A percentile compares a stretch with the other conserved stretches of the same genome.
These are phyloP conservation scores for Scutellaria minor DNA, from an alignment of 257 asterid species.

Conservation along the genomic window DNA sequence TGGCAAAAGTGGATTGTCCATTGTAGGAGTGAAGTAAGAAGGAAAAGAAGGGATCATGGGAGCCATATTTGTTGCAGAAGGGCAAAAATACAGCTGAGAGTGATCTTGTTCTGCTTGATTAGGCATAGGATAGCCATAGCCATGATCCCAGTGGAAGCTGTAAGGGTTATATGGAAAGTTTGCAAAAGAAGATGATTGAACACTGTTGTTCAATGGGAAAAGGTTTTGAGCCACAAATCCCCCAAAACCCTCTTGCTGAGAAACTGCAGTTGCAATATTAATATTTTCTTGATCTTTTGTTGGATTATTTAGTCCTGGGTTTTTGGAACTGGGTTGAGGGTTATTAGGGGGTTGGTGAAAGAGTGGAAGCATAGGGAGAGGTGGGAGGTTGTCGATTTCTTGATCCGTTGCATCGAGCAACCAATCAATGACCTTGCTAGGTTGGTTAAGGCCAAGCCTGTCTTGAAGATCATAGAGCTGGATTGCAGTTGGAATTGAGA, in stretches of 20 bases:
- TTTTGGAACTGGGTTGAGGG: not conserved
- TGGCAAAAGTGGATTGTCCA: slow-evolving; percentile 39
- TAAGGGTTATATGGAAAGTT: slow-evolving; percentile 41
- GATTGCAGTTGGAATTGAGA: slow-evolving; percentile 74
- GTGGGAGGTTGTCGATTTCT: slow-evolving; percentile 75
- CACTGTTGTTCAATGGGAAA: slow-evolving; percentile 37
- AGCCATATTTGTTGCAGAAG: slow-evolving; percentile 36
- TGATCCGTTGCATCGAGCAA: slow-evolving; percentile 58
- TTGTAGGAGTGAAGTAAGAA: slow-evolving; percentile 36
- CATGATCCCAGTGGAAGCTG: slow-evolving; percentile 48
- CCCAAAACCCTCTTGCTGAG: slow-evolving; percentile 28
- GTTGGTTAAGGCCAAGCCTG: slow-evolving; percentile 74
- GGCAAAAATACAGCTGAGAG: slow-evolving; percentile 27
- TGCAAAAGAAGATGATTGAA: slow-evolving; percentile 32
- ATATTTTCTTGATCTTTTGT: too few relatives aligned
- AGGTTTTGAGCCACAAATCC: slow-evolving; percentile 46
- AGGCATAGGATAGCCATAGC: slow-evolving; percentile 37
- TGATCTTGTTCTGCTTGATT: slow-evolving; percentile 42
- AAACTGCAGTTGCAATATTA: too few relatives aligned
- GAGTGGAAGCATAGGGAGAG: slow-evolving; percentile 54
- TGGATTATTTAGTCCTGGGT: too few relatives aligned
- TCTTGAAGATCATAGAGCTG: slow-evolving; percentile 84
- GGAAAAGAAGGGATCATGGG: slow-evolving; percentile 38
- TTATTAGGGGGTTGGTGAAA: slow-evolving; percentile 31
- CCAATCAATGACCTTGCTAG: slow-evolving; percentile 89